Conservation (phyloP, 768 basidiomycete species). For the Podaxis pistillaris region DNA sequence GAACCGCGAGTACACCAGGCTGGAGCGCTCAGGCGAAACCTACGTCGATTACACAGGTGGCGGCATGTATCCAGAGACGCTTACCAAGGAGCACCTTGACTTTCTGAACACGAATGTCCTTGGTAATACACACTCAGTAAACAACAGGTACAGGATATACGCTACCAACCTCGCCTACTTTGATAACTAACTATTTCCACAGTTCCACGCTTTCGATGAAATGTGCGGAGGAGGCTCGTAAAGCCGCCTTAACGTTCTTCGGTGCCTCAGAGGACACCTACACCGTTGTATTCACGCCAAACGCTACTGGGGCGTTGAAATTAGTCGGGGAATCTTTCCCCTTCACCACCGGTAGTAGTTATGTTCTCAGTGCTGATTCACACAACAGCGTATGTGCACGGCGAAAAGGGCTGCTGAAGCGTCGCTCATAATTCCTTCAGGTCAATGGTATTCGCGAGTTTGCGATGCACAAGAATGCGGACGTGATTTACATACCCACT, state of each 20-base stretch:
- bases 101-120: constrained; percentile 67
- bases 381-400: constrained; percentile 69
- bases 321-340: constrained; percentile 81
- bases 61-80: constrained; percentile 74
- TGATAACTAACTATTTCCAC: not conserved
- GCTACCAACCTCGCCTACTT: constrained; percentile 3
- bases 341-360: constrained; percentile 54
- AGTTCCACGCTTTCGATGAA: constrained; percentile 72
- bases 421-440: constrained; percentile 21
- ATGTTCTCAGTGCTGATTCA: constrained; percentile 75
- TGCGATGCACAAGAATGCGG: constrained; percentile 52
- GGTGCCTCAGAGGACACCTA: constrained; percentile 68
- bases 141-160: constrained; percentile 62
- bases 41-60: constrained; percentile 90
- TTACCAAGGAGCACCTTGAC: constrained; percentile 66
- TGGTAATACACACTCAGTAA: constrained; percentile 85
- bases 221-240: constrained; percentile 67
- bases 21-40: constrained; percentile 63
- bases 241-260: constrained; percentile 75
- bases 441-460: constrained; percentile 76
- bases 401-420: not conserved
- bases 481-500: constrained; percentile 63
- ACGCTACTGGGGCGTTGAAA: constrained; percentile 78
- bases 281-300: constrained; percentile 79
- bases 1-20: constrained; percentile 56